Evolutionary conservation across 805 yeast species (phyloP), one percentile per base, ranked within the genome.

Genomic region (Candida piceae): DNA sequence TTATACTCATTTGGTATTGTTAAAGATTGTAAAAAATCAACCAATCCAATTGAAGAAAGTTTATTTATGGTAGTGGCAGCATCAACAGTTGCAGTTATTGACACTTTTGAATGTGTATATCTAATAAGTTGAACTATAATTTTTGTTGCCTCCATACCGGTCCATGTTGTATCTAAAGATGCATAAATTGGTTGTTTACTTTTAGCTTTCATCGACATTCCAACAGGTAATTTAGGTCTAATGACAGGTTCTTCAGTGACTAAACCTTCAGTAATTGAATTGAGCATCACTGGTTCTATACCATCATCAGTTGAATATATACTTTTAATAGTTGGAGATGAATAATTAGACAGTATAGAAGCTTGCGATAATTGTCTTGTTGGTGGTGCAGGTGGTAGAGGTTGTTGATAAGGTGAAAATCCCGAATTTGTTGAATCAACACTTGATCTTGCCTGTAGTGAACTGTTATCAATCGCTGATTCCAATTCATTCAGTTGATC

Each of bases 171-270:
- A 21, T 64, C 62, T 28, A 80, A 50, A 3, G 80, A 69, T 3
- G 73, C 67, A 41, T 71, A 70, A 25, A 59, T 57, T 1, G 79
- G 76, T 22, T 67, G 57, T 43, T 80, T 80, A 12, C 74, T 72
- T 31, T 66, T 69, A 2, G 81, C 78, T 34, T 65, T 72, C 13
- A 52, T 48, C 0, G 84, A 74, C 84, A 80, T 77, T 3, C 86
- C 85, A 1, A 67, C 55, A 4, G 81, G 82, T 10, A 67, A 69
- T 18, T 55, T 63, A 5, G 84, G 78, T 36, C 74, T 55, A 25
- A 63, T 48, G 34, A 75, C 53, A 25, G 66, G 69, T 25, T 64
- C 61, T n/a, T 53, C 64, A 18, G 53, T 49, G 4, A 39, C 41
- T 18, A 12, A 15, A 1, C 33, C 38, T 11, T 40, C 39, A 13